Conservation (phyloP, 108 stramenopile genomes). For the Nitzschia sp. region DNA sequence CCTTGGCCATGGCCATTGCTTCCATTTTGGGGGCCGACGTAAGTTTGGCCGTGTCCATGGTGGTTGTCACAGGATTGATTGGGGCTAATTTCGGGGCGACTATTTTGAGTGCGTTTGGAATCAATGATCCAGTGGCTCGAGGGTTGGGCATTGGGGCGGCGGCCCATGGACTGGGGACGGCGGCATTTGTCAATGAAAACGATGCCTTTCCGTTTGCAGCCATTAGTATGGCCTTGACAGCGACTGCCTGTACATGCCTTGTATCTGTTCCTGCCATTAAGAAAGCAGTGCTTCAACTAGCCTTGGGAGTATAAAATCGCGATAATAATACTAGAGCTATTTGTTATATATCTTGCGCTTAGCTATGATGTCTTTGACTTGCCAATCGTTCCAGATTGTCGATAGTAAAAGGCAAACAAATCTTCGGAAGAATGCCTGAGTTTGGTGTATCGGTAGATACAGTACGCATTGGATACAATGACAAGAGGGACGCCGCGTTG, state of each 20-base stretch:
- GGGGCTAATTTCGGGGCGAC: constrained; percentile 87
- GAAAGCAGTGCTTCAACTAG: constrained; percentile 26
- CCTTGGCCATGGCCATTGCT: constrained; percentile 88
- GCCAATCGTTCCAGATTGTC: too few species aligned
- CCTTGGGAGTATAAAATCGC: background rate
- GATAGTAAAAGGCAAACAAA: constrained; percentile 66
- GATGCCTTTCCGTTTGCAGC: constrained; percentile 96
- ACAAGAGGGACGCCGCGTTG: constrained; percentile 71
- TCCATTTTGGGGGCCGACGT: constrained; percentile 85
- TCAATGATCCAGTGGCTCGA: constrained; percentile 87
- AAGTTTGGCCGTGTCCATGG: constrained; percentile 80
- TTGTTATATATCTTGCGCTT: too few species aligned
- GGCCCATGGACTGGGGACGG: constrained; percentile 93
- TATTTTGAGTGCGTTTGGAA: constrained; percentile 65
- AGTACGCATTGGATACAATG: constrained; percentile 63
- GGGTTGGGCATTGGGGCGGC: constrained; percentile 89
- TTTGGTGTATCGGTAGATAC: constrained; percentile 60
- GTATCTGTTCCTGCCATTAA: constrained; percentile 68
- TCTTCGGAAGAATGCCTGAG: constrained; percentile 46
- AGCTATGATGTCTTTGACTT: too few species aligned
- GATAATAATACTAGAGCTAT: too few species aligned
- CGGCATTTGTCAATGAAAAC: constrained; percentile 79
- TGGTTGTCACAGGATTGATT: constrained; percentile 89
- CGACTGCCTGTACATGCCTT: constrained; percentile 61
- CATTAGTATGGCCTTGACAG: constrained; percentile 91